phyloP scores from a whole-genome alignment of 352 stramenopile species.

The Phytopythium oedochilum region DNA sequence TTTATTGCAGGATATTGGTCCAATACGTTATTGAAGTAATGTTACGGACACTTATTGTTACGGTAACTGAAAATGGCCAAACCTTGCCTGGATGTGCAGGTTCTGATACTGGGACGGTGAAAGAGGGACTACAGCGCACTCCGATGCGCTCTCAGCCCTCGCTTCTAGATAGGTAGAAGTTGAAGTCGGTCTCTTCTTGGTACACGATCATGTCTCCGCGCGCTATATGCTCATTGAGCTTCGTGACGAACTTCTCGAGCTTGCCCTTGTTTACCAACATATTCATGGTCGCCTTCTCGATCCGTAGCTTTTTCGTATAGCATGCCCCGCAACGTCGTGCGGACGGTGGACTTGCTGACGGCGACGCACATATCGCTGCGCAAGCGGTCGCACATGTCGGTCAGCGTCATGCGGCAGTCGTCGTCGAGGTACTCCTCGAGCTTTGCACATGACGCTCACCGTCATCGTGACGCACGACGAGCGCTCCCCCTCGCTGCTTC shows the following conservation, averaged over 20 bases:
- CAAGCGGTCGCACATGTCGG: slow-evolving; percentile 2
- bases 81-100: slow-evolving; percentile 10
- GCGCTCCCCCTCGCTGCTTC: slow-evolving; percentile 6
- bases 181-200: slow-evolving; percentile 21
- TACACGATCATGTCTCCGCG: slow-evolving; percentile 17
- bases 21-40: no score
- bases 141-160: slow-evolving; percentile 7
- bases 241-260: neutral
- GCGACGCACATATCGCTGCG: slow-evolving; percentile 4
- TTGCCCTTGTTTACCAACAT: slow-evolving; percentile 11
- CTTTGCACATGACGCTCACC: slow-evolving; percentile 9
- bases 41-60: no score
- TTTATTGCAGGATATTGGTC: no score
- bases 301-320: slow-evolving; percentile 15
- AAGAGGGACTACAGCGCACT: slow-evolving; percentile 6
- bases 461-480: slow-evolving; percentile 9
- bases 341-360: slow-evolving; percentile 6
- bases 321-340: slow-evolving; percentile 13
- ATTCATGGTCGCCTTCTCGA: slow-evolving; percentile 22
- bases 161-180: slow-evolving; percentile 15
- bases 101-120: slow-evolving; percentile 13
- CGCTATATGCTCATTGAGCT: slow-evolving; percentile 7
- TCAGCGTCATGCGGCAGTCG: slow-evolving; percentile 8
- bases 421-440: slow-evolving; percentile 13
- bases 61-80: no score